phyloP scores from a whole-genome alignment of 108 stramenopile genomes.

The Hondaea fermentalgiana region DNA sequence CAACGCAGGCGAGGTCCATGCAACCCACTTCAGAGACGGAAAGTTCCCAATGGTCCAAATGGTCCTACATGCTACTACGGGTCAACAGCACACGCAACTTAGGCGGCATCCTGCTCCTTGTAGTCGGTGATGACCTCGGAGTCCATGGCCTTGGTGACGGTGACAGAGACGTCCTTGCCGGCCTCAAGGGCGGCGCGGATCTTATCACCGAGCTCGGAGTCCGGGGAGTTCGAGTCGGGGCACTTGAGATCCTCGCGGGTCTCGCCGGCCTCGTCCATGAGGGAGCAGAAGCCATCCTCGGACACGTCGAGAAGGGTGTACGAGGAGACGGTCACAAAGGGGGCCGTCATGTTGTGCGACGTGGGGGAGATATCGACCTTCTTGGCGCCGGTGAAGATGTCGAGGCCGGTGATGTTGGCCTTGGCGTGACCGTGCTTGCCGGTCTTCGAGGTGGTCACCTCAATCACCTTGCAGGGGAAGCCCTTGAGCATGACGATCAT shows the following conservation, averaged over 20 bases:
- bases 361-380: slow-evolving; percentile 28
- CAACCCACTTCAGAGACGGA: too few relatives aligned
- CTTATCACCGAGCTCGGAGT: slow-evolving; percentile 62
- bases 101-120: not conserved
- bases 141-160: slow-evolving; percentile 47
- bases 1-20: too few relatives aligned
- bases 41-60: too few relatives aligned
- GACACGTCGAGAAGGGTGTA: slow-evolving; percentile 96
- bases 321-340: slow-evolving; percentile 77
- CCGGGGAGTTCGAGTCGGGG: slow-evolving; percentile 46
- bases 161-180: slow-evolving; percentile 45
- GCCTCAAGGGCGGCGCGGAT: slow-evolving; percentile 83
- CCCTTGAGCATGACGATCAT: slow-evolving; percentile 92
- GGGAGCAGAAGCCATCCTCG: slow-evolving; percentile 86
- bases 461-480: slow-evolving; percentile 95
- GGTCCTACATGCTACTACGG: too few relatives aligned
- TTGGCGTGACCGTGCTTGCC: slow-evolving; percentile 99
- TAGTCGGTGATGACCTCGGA: slow-evolving; percentile 34
- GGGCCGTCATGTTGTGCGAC: slow-evolving; percentile 30
- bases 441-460: slow-evolving; percentile 98
- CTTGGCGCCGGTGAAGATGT: slow-evolving; percentile 99
- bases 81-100: not conserved
- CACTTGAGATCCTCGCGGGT: slow-evolving; percentile 94
- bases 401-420: slow-evolving; percentile 94
- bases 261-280: slow-evolving; percentile 93